phyloP scores from a whole-genome alignment of 306 rosid genomes.

The Adenanthera pavonina region DNA sequence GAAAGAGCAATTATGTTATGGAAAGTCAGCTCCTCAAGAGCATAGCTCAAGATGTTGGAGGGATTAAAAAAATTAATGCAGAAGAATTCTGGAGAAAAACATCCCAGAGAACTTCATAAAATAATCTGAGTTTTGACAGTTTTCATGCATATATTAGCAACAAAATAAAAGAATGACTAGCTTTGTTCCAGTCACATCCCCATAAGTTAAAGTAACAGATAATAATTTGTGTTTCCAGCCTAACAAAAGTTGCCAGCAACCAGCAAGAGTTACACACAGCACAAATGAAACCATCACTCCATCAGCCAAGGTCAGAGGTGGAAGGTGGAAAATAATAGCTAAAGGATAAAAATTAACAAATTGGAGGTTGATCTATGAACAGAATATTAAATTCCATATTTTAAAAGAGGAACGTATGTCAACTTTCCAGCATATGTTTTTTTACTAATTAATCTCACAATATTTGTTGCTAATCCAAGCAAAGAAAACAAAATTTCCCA shows the following conservation, averaged over 20 bases:
- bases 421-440: conserved; percentile 15
- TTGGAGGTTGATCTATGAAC: neutral
- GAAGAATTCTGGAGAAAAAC: neutral
- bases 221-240: neutral
- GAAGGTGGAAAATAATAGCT: neutral
- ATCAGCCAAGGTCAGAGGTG: neutral
- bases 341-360: neutral
- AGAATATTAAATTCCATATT: conserved; percentile 5
- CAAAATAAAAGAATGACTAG: neutral
- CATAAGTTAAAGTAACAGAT: neutral
- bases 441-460: conserved; percentile 7
- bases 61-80: neutral
- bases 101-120: neutral
- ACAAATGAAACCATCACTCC: neutral
- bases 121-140: neutral
- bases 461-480: neutral
- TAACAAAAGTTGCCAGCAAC: neutral
- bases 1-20: conserved; percentile 16
- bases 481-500: conserved; percentile 3
- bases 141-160: neutral
- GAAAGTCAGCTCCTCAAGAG: neutral
- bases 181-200: no score
- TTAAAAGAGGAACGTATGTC: conserved; percentile 9
- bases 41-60: neutral
- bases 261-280: conserved; percentile 29